A percentile compares a stretch with the other conserved stretches of the same genome.
Conservation (phyloP, 1,139 yeast genomes). For the Diutina sp. region DNA sequence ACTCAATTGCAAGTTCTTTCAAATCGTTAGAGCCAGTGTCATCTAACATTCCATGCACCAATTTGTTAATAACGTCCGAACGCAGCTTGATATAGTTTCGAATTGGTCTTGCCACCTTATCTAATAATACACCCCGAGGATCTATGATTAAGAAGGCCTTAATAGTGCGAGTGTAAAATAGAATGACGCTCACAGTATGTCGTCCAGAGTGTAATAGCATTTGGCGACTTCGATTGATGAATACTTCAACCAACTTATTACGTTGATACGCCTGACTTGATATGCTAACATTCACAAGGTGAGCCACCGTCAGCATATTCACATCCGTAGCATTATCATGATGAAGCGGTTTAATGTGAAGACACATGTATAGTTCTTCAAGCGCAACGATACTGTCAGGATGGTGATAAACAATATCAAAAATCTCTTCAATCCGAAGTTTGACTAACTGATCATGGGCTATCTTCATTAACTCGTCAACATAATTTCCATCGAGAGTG, state of each 20-base stretch:
- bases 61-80: slow-evolving; percentile 55
- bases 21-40: slow-evolving; percentile 20
- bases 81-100: slow-evolving; percentile 53
- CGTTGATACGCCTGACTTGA: neutral
- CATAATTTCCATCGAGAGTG: neutral
- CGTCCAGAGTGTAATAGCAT: slow-evolving; percentile 70
- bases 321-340: slow-evolving; percentile 4
- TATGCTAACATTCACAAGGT: neutral
- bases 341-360: slow-evolving; percentile 10
- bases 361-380: slow-evolving; percentile 45
- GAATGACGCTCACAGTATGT: slow-evolving; percentile 62
- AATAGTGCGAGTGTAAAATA: slow-evolving; percentile 60
- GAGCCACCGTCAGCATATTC: neutral
- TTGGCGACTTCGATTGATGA: slow-evolving; percentile 35
- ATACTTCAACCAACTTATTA: slow-evolving; percentile 38
- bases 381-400: slow-evolving; percentile 52
- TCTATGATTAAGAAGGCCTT: slow-evolving; percentile 67
- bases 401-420: slow-evolving; percentile 43
- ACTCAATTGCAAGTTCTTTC: slow-evolving; percentile 40
- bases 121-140: slow-evolving; percentile 75
- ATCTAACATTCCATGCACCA: slow-evolving; percentile 63
- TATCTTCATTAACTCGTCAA: slow-evolving; percentile 12
- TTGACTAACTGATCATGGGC: slow-evolving; percentile 33
- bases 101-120: slow-evolving; percentile 66
- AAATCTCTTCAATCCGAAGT: slow-evolving; percentile 51